A percentile compares a stretch with the other conserved stretches of the same genome.
Evolutionary conservation across 2,329 filamentous ascomycete species (phyloP).

Genomic region (Fusarium fracticaudum): DNA sequence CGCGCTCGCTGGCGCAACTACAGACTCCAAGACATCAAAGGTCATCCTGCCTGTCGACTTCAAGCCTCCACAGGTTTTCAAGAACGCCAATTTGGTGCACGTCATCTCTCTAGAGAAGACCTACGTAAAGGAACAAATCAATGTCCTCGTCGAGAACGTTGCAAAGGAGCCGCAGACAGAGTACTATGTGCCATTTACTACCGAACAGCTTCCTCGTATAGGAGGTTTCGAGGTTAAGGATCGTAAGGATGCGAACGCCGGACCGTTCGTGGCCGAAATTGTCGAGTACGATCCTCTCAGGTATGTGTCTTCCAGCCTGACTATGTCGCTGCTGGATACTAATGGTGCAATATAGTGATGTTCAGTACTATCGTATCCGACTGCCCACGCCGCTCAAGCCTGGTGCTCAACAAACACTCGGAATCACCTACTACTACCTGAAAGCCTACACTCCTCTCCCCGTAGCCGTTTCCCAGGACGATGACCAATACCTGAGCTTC

Average conservation of each 20-base stretch:
- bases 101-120: constrained; percentile 93
- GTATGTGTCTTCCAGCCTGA: constrained; percentile 48
- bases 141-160: constrained; percentile 92
- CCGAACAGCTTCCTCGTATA: constrained; percentile 77
- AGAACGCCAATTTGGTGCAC: constrained; percentile 91
- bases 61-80: constrained; percentile 89
- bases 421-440: constrained; percentile 85
- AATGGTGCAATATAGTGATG: constrained; percentile 60
- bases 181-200: constrained; percentile 90
- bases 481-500: constrained; percentile 87
- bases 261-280: constrained; percentile 74
- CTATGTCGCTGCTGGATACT: constrained; percentile 8
- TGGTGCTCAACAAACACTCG: constrained; percentile 82
- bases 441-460: constrained; percentile 84
- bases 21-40: constrained; percentile 62
- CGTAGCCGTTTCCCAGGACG: constrained; percentile 81
- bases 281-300: constrained; percentile 72
- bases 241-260: constrained; percentile 79
- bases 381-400: constrained; percentile 80
- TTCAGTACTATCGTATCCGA: constrained; percentile 85
- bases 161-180: constrained; percentile 81
- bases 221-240: constrained; percentile 93
- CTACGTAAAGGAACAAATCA: constrained; percentile 89
- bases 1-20: constrained; percentile 52
- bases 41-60: constrained; percentile 72